Conservation (phyloP, 1,139 yeast genomes). For the Pichia kudriavzevii region DNA sequence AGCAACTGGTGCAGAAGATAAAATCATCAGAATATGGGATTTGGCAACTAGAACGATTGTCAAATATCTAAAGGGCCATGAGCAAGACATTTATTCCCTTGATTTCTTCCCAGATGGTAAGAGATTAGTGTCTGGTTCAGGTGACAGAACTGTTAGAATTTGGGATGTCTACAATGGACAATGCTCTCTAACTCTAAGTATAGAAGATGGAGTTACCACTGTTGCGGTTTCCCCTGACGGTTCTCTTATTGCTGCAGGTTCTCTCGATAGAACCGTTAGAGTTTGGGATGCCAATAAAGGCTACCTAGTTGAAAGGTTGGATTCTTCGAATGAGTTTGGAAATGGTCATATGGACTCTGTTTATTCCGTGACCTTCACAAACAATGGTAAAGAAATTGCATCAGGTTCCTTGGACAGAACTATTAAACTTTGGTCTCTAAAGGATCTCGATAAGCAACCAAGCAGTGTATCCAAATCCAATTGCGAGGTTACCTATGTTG, state of each 20-base stretch:
- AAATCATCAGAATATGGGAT: slow-evolving; percentile 95
- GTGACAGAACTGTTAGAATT: slow-evolving; percentile 92
- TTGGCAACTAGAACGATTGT: slow-evolving; percentile 79
- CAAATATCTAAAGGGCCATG: slow-evolving; percentile 88
- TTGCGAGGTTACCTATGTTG: slow-evolving; percentile 90
- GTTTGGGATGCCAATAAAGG: slow-evolving; percentile 98
- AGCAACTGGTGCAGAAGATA: slow-evolving; percentile 98
- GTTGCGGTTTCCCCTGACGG: slow-evolving; percentile 98
- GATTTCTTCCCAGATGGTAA: slow-evolving; percentile 96
- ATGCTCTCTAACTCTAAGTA: slow-evolving; percentile 80
- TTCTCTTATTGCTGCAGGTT: slow-evolving; percentile 90
- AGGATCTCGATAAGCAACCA: slow-evolving; percentile 41
- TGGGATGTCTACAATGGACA: slow-evolving; percentile 95
- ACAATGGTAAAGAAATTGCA: slow-evolving; percentile 86
- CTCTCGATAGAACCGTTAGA: slow-evolving; percentile 89
- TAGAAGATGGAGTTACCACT: slow-evolving; percentile 97
- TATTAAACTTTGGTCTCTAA: slow-evolving; percentile 89
- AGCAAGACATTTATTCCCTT: slow-evolving; percentile 92
- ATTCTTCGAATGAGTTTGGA: slow-evolving; percentile 77
- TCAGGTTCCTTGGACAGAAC: slow-evolving; percentile 95
- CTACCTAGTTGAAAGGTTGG: slow-evolving; percentile 84
- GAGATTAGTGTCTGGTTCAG: slow-evolving; percentile 90
- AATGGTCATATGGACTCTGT: slow-evolving; percentile 97
- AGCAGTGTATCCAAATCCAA: slow-evolving; percentile 41
- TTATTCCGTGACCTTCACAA: slow-evolving; percentile 89